Base-by-base conservation (phyloP, 1,284 basidiomycete species). In the Cryptococcus sp. region DNA sequence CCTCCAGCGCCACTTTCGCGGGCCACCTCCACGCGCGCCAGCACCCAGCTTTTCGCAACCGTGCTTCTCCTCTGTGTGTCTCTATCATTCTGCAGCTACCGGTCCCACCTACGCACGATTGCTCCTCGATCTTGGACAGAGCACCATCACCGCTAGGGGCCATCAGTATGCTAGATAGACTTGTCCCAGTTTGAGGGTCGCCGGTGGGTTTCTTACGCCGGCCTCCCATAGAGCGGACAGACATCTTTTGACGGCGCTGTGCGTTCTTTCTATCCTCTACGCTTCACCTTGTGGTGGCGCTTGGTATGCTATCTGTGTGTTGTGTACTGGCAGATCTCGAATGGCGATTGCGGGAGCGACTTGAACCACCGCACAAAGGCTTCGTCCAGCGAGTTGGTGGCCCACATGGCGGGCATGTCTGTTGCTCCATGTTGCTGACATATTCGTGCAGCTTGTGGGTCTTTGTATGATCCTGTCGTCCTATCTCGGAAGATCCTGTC, bases 121-220 rank as follows among this genome's bases (percentile, higher is more conserved):
- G 20, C 44, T 49, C 38, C 39, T 47, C n/a, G 8, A 44, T 15
- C 18, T 40, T 3, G 12, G 39, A 42, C 45, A 51, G 23, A 52
- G 46, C 28, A 21, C 43, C 13, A 24, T 24, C 18, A 13, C 36
- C 9, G 28, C 9, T 21, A n/a, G 28, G 21, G 40, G 40, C 8
- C 20, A 11, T 47, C 52, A 23, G 33, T 39, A 44, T 59, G 61
- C 54, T 56, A 61, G 57, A 63, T 16, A n/a, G 44, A 16, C 11
- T 53, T 36, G 69, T 72, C 70, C 69, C 67, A 46, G 70, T 72
- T 72, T 72, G 70, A 72, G 70, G 70, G 70, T 70, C 65, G 67
- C 60, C 64, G 65, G 62, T 51, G 66, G 66, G 56, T 47, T 46
- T 46, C 37, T 49, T 50, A 70, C 63, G 59, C 55, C 60, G 69